Base-by-base conservation (phyloP, 169 alveolate genomes). In the Plasmodium sp. region DNA sequence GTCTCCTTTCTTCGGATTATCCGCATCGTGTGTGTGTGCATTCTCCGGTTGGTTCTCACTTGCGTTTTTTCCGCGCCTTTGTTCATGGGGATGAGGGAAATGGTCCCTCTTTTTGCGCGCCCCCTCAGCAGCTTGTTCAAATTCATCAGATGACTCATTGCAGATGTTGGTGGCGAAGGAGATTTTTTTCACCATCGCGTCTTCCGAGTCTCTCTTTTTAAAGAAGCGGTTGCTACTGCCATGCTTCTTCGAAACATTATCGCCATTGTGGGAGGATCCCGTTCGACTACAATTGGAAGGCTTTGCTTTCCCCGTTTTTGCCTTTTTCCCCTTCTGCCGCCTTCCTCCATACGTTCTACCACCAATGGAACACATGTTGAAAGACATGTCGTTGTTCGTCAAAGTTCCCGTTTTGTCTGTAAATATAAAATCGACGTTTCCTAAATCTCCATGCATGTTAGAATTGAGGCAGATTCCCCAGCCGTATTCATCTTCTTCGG, bases 401-500 rank as follows among this genome's bases (percentile, higher is more conserved):
- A 99, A 96, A 3, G 99, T 99, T 0, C 99, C 99, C 22, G 99
- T 99, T 95, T 99, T 99, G 95, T 99, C 99, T 5, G 99, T 97
- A 92, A 99, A 99, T 36, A 99, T 97, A 93, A 98, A 98, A 36
- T 98, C 98, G 27, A 99, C 98, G 90, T 98, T 98, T 12, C 99
- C 99, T 85, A 99, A 97, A 94, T 99, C 99, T 92, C 99, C 99
- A 93, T 97, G 98, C 91, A 98, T 92, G 58, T 92, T 92, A 5
- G 95, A 81, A 82, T 92, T 92, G 27, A 92, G 79, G 36, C 95
- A 92, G 27, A 92, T 27, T 16, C 95, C 95, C 95, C 95, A 92
- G 14, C 95, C 92, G 51, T 67, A 90, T 36, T 80, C 82, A 80
- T 79, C 82, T 39, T 90, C 84, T 41, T 62, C 62, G 62, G 45